phyloP scores from a whole-genome alignment of 441 rosid genomes.

The Manihot esculenta region DNA sequence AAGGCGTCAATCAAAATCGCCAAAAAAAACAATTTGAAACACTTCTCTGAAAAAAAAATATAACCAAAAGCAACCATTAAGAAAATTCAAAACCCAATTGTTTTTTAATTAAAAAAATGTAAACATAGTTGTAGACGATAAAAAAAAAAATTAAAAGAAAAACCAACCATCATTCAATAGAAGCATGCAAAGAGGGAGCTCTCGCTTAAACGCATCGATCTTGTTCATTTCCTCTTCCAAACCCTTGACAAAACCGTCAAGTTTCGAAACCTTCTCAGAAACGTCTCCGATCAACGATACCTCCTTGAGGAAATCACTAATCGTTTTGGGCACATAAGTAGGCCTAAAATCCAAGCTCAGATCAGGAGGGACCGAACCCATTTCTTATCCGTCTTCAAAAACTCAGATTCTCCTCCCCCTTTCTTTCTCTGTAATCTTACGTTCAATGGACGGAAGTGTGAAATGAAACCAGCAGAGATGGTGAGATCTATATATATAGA shows the following conservation, averaged over 20 bases:
- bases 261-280: conserved; percentile 39
- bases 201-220: conserved; percentile 75
- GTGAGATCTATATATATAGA: conserved; percentile 41
- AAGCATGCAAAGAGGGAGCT: conserved; percentile 84
- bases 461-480: conserved; percentile 21
- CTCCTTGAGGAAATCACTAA: conserved; percentile 50
- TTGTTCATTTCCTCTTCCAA: conserved; percentile 80
- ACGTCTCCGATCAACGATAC: conserved; percentile 44
- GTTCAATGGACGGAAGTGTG: conserved; percentile 1
- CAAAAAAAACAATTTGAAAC: conserved; percentile 7
- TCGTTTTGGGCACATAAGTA: conserved; percentile 52
- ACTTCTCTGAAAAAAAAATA: too few relatives aligned
- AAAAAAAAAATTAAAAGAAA: background rate
- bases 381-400: conserved; percentile 10
- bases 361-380: conserved; percentile 60
- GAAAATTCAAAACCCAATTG: background rate
- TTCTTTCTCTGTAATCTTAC: background rate
- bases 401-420: background rate
- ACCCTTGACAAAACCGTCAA: conserved; percentile 45
- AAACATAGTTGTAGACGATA: background rate
- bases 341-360: conserved; percentile 71
- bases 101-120: background rate
- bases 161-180: conserved; percentile 74
- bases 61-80: background rate
- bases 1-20: conserved; percentile 12